Percentiles rank a stretch among this genome's conserved stretches.
These are phyloP conservation scores for Lentinula detonsa DNA, from an alignment of 768 basidiomycete species.

Conservation along the genomic window DNA sequence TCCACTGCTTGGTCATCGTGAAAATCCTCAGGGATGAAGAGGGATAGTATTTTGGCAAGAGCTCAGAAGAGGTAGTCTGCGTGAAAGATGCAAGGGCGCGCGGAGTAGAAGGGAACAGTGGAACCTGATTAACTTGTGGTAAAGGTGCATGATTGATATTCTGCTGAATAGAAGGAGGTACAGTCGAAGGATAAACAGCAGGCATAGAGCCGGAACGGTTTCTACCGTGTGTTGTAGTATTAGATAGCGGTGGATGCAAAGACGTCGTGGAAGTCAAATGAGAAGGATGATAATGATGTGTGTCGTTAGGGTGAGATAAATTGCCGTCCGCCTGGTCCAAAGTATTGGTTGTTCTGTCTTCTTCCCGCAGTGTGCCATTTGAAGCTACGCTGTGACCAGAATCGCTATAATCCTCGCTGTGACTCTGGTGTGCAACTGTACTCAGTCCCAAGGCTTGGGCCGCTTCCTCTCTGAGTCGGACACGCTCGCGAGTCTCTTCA, in stretches of 20 bases:
- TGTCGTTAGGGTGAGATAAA: neutral
- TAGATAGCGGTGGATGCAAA: neutral
- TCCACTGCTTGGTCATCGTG: constrained; percentile 72
- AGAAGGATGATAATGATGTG: constrained; percentile 7
- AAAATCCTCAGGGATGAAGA: constrained; percentile 66
- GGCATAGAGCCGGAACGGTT: constrained; percentile 32
- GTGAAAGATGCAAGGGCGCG: constrained; percentile 45
- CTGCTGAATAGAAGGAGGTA: constrained; percentile 3
- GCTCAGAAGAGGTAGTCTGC: constrained; percentile 35
- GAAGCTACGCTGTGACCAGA: neutral
- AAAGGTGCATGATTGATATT: constrained; percentile 18
- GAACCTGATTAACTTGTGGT: constrained; percentile 35
- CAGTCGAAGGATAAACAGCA: constrained; percentile 7
- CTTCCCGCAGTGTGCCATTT: neutral
- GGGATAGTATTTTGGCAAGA: constrained; percentile 63
- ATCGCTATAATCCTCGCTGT: neutral
- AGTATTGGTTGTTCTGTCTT: neutral
- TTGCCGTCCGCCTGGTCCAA: neutral
- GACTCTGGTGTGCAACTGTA: constrained; percentile 30
- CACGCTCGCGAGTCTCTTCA: constrained; percentile 66
- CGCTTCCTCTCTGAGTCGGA: constrained; percentile 68
- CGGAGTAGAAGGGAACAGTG: constrained; percentile 58
- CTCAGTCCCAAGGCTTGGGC: constrained; percentile 70
- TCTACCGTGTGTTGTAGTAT: constrained; percentile 14
- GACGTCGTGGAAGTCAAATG: constrained; percentile 28